Base-by-base conservation (phyloP, 2,329 filamentous ascomycete species). In the Aspergillus pseudoviridinutans region DNA sequence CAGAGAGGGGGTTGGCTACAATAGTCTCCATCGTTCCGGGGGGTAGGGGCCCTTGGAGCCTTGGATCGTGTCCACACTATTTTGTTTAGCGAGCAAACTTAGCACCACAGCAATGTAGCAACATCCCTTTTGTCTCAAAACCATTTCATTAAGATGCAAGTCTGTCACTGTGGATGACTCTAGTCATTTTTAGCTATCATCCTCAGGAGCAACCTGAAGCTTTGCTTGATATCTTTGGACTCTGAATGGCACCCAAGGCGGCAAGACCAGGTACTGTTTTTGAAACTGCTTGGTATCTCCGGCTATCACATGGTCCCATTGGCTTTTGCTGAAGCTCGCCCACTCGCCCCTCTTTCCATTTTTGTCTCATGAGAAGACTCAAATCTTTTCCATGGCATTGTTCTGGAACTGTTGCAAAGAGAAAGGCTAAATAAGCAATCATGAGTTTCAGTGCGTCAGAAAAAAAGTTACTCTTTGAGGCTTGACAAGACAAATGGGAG, bases 21-120 rank as follows among this genome's bases (percentile, higher is more conserved):
- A 42, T 55, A 55, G 57, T 58, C 61, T 59, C 61, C 61, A 60
- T 61, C 54, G 57, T 58, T 62, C 55, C 17, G 12, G 10, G 22
- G 3, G 6, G 32, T 35, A 7, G 24, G 22, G 20, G 12, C 32
- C 12, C 42, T 6, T 47, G 44, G 44, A 25, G 20, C 24, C 24
- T 12, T 14, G 44, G 10, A 14, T 25, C 44, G 14, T 38, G 17
- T 17, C 32, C 7, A 8, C 14, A 6, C 32, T 17, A 38, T 7
- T 17, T 38, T 38, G 32, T 38, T 38, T 38, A 38, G 32, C 14
- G 32, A 38, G 32, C 32, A 38, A 38, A 38, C 32, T 17, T 17
- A 17, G 32, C 32, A 17, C 12, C 32, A 17, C 17, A 25, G 24
- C 32, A 35, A 35, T 4, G 0, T 32, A 32, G 29, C 14, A 38